These are phyloP conservation scores for Leccinum sublutescens DNA, from an alignment of 768 basidiomycete genomes.

Conservation along the genomic window DNA sequence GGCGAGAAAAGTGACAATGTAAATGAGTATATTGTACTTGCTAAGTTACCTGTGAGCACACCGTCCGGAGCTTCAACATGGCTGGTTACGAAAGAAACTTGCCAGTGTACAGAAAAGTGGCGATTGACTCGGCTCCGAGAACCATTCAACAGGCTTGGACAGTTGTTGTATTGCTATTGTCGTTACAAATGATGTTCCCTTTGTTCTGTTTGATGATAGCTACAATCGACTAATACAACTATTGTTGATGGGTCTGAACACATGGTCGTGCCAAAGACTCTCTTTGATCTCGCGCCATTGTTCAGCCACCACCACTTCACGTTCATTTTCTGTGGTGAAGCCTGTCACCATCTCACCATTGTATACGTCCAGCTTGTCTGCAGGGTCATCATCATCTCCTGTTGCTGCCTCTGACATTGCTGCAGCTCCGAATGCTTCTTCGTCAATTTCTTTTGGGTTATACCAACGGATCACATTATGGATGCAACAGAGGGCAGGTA, in stretches of 20 bases:
- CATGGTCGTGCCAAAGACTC: neutral
- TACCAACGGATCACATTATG: no score
- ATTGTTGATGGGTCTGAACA: neutral
- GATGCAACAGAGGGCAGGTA: no score
- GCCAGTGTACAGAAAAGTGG: no score
- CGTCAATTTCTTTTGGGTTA: no score
- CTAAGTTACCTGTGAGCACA: neutral
- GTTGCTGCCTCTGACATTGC: no score
- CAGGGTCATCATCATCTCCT: no score
- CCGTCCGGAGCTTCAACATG: neutral
- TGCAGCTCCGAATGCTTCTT: no score
- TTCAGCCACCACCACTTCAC: neutral
- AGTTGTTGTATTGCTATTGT: no score
- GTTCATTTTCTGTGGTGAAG: neutral
- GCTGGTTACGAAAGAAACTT: neutral
- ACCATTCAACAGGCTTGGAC: no score
- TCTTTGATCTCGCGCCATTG: neutral
- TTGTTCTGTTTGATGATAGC: no score
- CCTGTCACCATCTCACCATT: neutral
- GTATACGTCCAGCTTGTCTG: neutral
- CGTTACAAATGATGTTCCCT: neutral
- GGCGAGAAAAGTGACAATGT: neutral
- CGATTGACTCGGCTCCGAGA: no score
- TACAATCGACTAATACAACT: no score
- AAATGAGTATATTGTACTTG: neutral